phyloP scores from a whole-genome alignment of 169 alveolate genomes.

The Plasmodium knowlesi region DNA sequence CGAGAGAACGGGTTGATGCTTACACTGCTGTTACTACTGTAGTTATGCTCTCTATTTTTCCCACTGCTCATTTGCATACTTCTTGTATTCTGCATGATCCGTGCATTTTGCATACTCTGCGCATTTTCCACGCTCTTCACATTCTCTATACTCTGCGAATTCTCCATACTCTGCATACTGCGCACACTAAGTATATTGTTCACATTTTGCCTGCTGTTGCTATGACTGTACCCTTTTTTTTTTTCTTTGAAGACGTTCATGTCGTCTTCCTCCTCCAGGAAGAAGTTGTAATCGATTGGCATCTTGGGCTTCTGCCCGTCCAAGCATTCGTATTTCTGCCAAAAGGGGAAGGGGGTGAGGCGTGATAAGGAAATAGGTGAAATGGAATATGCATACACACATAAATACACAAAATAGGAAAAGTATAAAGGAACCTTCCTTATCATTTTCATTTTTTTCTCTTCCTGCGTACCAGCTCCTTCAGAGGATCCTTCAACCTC shows the following conservation, averaged over 20 bases:
- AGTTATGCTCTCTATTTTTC: neutral
- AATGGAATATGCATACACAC: neutral
- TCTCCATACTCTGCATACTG: neutral
- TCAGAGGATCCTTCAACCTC: constrained; percentile 52
- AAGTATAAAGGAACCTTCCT: neutral
- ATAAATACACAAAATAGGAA: neutral
- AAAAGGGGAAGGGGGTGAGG: neutral
- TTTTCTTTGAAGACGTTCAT: constrained; percentile 52
- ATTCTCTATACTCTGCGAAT: neutral
- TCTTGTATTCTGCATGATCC: neutral
- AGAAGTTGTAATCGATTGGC: constrained; percentile 53
- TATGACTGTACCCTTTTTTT: constrained; percentile 1
- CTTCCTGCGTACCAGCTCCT: constrained; percentile 22
- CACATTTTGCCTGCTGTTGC: neutral
- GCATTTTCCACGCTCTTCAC: neutral
- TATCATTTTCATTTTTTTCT: neutral
- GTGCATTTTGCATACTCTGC: neutral
- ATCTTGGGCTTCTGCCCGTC: constrained; percentile 2
- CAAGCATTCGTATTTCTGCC: constrained; percentile 13
- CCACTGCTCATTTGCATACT: neutral
- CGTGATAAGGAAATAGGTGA: neutral
- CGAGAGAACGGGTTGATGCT: constrained; percentile 22
- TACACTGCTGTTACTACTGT: neutral
- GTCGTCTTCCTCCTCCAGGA: constrained; percentile 60
- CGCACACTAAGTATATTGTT: neutral